phyloP scores from a whole-genome alignment of 768 basidiomycete genomes.

The Coprinopsis sp. region DNA sequence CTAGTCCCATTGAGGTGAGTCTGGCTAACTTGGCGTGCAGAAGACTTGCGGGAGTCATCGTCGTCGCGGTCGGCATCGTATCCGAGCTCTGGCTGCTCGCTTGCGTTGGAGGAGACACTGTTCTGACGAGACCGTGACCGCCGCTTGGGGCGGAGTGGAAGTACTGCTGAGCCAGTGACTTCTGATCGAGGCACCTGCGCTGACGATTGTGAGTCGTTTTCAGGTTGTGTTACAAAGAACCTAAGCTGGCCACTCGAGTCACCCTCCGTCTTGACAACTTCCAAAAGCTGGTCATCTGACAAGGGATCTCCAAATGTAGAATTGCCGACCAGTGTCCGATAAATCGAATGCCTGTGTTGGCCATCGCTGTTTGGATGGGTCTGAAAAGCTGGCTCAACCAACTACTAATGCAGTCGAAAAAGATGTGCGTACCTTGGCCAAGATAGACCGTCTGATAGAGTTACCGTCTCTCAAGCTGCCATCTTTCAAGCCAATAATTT shows the following conservation, averaged over 20 bases:
- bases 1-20: slow-evolving; percentile 11
- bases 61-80: slow-evolving; percentile 72
- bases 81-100: slow-evolving; percentile 58
- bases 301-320: slow-evolving; percentile 73
- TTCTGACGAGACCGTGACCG: slow-evolving; percentile 58
- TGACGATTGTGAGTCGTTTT: slow-evolving; percentile 22
- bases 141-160: slow-evolving; percentile 48
- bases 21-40: slow-evolving; percentile 32
- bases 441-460: slow-evolving; percentile 76
- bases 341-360: slow-evolving; percentile 69
- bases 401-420: neutral
- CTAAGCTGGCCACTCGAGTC: slow-evolving; percentile 81
- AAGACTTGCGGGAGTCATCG: slow-evolving; percentile 42
- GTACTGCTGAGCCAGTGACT: slow-evolving; percentile 31
- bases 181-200: slow-evolving; percentile 25
- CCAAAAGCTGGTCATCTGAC: slow-evolving; percentile 62
- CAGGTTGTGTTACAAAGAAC: slow-evolving; percentile 62
- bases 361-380: slow-evolving; percentile 83
- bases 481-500: slow-evolving; percentile 60
- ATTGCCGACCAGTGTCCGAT: slow-evolving; percentile 82
- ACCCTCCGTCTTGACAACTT: slow-evolving; percentile 65
- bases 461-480: slow-evolving; percentile 61
- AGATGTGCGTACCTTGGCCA: slow-evolving; percentile 55
- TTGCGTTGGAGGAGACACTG: slow-evolving; percentile 62
- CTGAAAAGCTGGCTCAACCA: slow-evolving; percentile 32